Evolutionary conservation across 2,329 filamentous ascomycete genomes (phyloP), one percentile per base, ranked within the genome.

Genomic region (Cephalotrichum gorgonifer): DNA sequence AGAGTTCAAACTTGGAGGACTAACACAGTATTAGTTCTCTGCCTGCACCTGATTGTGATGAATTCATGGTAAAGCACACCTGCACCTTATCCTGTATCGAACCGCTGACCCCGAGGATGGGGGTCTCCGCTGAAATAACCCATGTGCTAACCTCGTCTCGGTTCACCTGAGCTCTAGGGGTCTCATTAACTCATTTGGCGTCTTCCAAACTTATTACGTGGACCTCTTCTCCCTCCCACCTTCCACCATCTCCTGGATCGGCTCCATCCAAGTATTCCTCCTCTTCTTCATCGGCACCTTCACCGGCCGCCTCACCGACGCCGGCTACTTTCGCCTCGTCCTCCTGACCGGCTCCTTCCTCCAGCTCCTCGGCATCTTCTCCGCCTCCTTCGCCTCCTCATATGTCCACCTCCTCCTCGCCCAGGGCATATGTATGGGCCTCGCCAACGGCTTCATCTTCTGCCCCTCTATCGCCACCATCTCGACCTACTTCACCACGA

Each of bases 381-480:
- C 62, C 1, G 69, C 72, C 1, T 68, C 71, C 0, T 60, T 61
- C 9, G 65, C 65, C 23, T 68, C 64, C 0, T 53, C 64, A 35
- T 81, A 79, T 64, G 79, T 71, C 71, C 77, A 81, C 49, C 58
- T 79, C 1, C 58, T 81, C 20, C 62, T 80, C 1, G 63, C 73
- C 0, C 78, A 81, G 57, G 78, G 79, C 3, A 51, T 79, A 9
- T 72, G 71, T 48, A 64, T 74, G 53, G 78, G 78, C 1, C 47
- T 81, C 0, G 81, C 78, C 2, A 75, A 75, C 50, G 82, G 82
- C 6, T 78, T 72, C 52, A 62, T 86, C 5, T 86, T 84, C 62
- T 76, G 81, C 44, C 79, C 84, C 0, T 70, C 74, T 39, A 71
- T 87, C 28, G 77, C 83, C 2, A 74, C 84, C 3, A 65, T 86